These are phyloP conservation scores for Sistotremastrum niveocremeum DNA, from an alignment of 768 basidiomycete genomes.

Conservation along the genomic window DNA sequence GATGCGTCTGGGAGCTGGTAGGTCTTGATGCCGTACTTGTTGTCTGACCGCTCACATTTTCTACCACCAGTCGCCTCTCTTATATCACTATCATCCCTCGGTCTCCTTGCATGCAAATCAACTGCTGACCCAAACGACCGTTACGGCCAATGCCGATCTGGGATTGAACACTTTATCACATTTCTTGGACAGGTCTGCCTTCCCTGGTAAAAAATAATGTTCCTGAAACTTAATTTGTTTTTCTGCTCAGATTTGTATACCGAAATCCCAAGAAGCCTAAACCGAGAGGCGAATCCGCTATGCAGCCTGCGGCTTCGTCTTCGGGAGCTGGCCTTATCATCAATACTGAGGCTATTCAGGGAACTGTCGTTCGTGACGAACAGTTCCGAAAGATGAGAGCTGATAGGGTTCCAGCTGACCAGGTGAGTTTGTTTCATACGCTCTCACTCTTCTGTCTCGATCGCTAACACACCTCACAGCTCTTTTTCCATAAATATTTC, in stretches of 20 bases:
- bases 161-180: constrained; percentile 86
- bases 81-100: constrained; percentile 84
- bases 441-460: constrained; percentile 2
- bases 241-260: constrained; percentile 53
- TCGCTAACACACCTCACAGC: constrained; percentile 22
- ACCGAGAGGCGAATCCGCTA: constrained; percentile 72
- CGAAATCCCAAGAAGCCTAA: constrained; percentile 79
- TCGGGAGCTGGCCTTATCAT: constrained; percentile 57
- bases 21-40: constrained; percentile 13
- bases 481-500: constrained; percentile 91
- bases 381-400: constrained; percentile 56
- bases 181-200: constrained; percentile 67
- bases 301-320: constrained; percentile 83
- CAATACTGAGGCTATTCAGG: constrained; percentile 38
- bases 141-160: constrained; percentile 79
- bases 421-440: constrained; percentile 32
- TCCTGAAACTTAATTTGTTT: not conserved
- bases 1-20: constrained; percentile 86
- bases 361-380: constrained; percentile 54
- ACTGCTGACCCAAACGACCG: constrained; percentile 53
- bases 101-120: constrained; percentile 78
- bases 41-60: not conserved
- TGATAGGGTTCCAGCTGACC: constrained; percentile 75
- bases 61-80: constrained; percentile 50
- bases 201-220: not conserved